Evolutionary conservation across 169 alveolate genomes (phyloP), one percentile per base, ranked within the genome.

Genomic region (Plasmodium berghei): DNA sequence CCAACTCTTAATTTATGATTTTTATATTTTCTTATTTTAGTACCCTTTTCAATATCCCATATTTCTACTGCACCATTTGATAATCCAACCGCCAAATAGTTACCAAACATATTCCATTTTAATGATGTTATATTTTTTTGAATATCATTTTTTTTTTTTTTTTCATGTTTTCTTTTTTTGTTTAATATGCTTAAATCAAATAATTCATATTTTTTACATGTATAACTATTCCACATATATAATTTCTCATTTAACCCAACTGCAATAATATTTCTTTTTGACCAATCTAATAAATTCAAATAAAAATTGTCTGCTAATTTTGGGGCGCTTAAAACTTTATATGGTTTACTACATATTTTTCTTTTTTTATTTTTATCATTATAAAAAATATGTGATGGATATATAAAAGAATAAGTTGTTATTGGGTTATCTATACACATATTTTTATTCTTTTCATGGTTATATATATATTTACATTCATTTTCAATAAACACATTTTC

Each of bases 1-100:
- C 98, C 98, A 46, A 97, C 98, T 94, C 99, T 90, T 26, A 93
- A 96, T 34, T 90, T 83, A 87, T 97, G 99, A n/a, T 98, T 98
- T 59, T 80, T 83, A 26, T 89, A 87, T 63, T 92, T 92, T 59
- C 95, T 71, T 5, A 92, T 80, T 61, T 83, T 92, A 56, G 74
- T 61, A 26, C 87, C 73, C 56, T 63, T 92, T 20, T 69, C 85
- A n/a, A 92, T 64, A 70, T 92, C 95, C 96, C 96, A 96, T 45
- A 97, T 90, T 90, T 94, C 95, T 1, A 95, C 95, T 20, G 95
- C 94, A 22, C 98, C 98, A 1, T 94, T 93, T 73, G 96, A 94
- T 49, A 97, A 92, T 14, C 98, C 98, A 34, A 96, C 96, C 12
- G 98, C 96, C 69, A 97, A 93, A 62, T 87, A 93, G 56, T 88